Evolutionary conservation across 169 alveolate species (phyloP).

Genomic region (Pseudocohnilembus persalinus): DNA sequence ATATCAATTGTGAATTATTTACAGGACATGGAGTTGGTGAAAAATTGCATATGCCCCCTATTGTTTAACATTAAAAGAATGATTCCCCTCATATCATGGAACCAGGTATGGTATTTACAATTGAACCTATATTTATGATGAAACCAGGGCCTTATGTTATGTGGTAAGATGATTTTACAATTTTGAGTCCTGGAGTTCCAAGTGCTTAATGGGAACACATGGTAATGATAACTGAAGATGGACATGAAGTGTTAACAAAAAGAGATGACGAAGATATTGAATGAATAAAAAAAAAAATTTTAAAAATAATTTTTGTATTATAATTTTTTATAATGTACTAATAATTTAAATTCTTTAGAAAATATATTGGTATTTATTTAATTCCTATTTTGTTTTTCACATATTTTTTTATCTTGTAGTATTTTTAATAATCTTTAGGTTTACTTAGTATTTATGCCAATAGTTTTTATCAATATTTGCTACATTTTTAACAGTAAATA

Average conservation of each 20-base stretch:
- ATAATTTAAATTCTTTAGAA: too few relatives aligned
- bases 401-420: too few relatives aligned
- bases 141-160: slow-evolving; percentile 71
- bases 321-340: too few relatives aligned
- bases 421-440: too few relatives aligned
- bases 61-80: slow-evolving; percentile 76
- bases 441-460: too few relatives aligned
- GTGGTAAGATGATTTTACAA: slow-evolving; percentile 95
- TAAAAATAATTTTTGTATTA: too few relatives aligned
- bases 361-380: too few relatives aligned
- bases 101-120: slow-evolving; percentile 84
- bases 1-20: slow-evolving; percentile 83
- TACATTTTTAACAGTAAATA: too few relatives aligned
- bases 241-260: slow-evolving; percentile 87
- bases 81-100: slow-evolving; percentile 64
- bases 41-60: slow-evolving; percentile 92
- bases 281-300: neutral
- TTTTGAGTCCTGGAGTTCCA: slow-evolving; percentile 85
- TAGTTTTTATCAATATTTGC: too few relatives aligned
- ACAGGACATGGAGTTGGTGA: slow-evolving; percentile 95
- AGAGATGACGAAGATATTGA: slow-evolving; percentile 45
- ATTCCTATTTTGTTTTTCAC: too few relatives aligned
- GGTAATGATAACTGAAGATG: slow-evolving; percentile 83
- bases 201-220: slow-evolving; percentile 94
- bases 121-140: slow-evolving; percentile 92